Evolutionary conservation across 208 protist genomes (phyloP).

Genomic region (Wallacemonas sp.): DNA sequence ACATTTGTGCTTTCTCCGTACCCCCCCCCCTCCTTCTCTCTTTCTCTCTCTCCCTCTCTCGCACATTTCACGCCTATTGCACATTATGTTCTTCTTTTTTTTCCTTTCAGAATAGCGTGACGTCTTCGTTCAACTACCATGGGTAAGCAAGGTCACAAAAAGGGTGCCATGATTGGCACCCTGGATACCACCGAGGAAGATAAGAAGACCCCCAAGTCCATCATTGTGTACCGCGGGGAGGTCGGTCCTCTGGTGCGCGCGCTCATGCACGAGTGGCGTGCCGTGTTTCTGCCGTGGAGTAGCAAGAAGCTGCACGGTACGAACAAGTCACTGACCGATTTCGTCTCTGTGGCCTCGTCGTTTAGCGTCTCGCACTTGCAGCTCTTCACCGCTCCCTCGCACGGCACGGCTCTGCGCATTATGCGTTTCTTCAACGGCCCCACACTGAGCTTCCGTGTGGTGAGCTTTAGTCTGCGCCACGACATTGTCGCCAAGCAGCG

Average conservation of each 20-base stretch:
- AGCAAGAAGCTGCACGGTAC: slow-evolving; percentile 88
- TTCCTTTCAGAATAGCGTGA: not conserved
- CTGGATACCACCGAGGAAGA: slow-evolving; percentile 88
- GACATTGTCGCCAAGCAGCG: slow-evolving; percentile 83
- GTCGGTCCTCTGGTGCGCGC: slow-evolving; percentile 75
- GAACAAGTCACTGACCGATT: slow-evolving; percentile 91
- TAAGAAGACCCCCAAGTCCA: slow-evolving; percentile 87
- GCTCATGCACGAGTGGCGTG: slow-evolving; percentile 92
- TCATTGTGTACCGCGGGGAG: slow-evolving; percentile 91
- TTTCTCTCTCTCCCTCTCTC: too few species aligned
- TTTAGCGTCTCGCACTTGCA: slow-evolving; percentile 89
- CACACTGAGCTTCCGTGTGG: slow-evolving; percentile 86
- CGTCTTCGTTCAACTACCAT: too few species aligned
- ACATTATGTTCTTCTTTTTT: not conserved
- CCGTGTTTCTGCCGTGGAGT: slow-evolving; percentile 90
- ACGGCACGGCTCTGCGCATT: slow-evolving; percentile 88
- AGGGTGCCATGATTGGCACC: slow-evolving; percentile 59
- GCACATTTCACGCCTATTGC: too few species aligned
- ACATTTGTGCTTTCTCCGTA: too few species aligned
- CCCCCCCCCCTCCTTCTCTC: too few species aligned
- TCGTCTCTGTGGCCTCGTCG: slow-evolving; percentile 73
- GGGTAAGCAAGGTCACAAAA: slow-evolving; percentile 16
- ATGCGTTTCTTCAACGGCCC: slow-evolving; percentile 92
- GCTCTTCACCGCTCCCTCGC: slow-evolving; percentile 81
- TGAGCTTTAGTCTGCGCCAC: slow-evolving; percentile 84